Conservation (phyloP, 257 asterid genomes). For the Plantago major region DNA sequence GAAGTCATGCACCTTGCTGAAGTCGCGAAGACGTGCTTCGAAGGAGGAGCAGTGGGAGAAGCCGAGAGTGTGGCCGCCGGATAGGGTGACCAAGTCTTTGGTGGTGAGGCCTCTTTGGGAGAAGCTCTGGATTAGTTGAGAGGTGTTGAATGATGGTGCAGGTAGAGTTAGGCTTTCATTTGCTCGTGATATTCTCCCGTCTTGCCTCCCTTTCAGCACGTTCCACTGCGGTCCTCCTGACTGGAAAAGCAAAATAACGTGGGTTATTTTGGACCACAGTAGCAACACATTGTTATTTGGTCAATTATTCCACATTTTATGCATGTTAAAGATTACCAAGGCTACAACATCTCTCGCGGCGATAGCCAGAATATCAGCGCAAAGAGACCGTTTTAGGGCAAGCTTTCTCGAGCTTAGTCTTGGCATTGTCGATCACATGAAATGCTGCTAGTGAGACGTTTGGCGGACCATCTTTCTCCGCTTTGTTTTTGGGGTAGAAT, state of each 20-base stretch:
- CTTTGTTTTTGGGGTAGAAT: conserved; percentile 57
- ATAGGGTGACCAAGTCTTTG: conserved; percentile 63
- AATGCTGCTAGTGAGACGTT: conserved; percentile 59
- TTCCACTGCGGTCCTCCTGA: conserved; percentile 70
- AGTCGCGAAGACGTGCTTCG: conserved; percentile 54
- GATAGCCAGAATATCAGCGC: conserved; percentile 66
- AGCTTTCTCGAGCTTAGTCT: conserved; percentile 47
- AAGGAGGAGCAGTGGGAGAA: conserved; percentile 82
- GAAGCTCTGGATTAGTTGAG: conserved; percentile 54
- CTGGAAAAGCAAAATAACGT: conserved; percentile 19
- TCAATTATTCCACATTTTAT: not conserved
- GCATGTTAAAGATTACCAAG: conserved; percentile 34
- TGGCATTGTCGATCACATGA: conserved; percentile 62
- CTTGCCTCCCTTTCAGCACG: conserved; percentile 61
- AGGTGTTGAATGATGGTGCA: conserved; percentile 47
- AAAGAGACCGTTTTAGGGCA: conserved; percentile 69
- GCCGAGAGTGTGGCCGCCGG: conserved; percentile 74
- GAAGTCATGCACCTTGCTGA: conserved; percentile 42
- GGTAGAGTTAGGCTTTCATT: conserved; percentile 62
- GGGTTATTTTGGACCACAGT: too few relatives aligned
- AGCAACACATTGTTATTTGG: too few relatives aligned
- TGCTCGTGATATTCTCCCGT: conserved; percentile 56
- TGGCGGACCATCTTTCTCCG: conserved; percentile 82
- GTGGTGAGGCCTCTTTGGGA: conserved; percentile 44
- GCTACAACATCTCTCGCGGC: conserved; percentile 68